These are phyloP conservation scores for Populus pruinosa DNA, from an alignment of 345 rosid genomes.

Conservation along the genomic window DNA sequence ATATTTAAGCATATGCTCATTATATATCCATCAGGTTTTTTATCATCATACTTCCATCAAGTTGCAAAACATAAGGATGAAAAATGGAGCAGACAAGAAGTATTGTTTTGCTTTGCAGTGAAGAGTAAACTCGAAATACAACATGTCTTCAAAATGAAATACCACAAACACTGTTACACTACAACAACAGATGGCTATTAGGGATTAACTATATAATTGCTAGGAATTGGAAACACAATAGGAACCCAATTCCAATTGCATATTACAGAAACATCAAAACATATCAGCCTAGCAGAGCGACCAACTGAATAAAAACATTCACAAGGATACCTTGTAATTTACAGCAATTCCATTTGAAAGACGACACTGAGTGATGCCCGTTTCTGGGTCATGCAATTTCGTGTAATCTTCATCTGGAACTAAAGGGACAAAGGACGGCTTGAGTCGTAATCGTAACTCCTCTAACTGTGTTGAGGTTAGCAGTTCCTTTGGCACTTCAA, in stretches of 20 bases:
- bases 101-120: neutral
- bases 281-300: neutral
- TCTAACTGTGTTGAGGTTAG: slow-evolving; percentile 62
- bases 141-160: neutral
- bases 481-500: slow-evolving; percentile 94
- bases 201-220: neutral
- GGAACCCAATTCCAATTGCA: neutral
- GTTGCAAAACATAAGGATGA: neutral
- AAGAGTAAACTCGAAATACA: neutral
- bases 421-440: slow-evolving; percentile 62
- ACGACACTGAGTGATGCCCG: slow-evolving; percentile 78
- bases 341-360: slow-evolving; percentile 94
- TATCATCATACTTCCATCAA: slow-evolving; percentile 1
- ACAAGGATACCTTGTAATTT: slow-evolving; percentile 65
- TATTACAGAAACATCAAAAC: neutral
- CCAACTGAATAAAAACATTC: slow-evolving; percentile 7
- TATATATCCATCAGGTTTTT: neutral
- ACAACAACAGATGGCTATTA: neutral
- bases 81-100: neutral
- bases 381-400: slow-evolving; percentile 73
- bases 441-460: slow-evolving; percentile 57
- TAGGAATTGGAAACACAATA: neutral
- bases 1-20: neutral
- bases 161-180: neutral
- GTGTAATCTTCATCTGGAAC: slow-evolving; percentile 42